Conservation (phyloP, 2,329 filamentous ascomycete genomes). For the Colletotrichum ledebouriae region DNA sequence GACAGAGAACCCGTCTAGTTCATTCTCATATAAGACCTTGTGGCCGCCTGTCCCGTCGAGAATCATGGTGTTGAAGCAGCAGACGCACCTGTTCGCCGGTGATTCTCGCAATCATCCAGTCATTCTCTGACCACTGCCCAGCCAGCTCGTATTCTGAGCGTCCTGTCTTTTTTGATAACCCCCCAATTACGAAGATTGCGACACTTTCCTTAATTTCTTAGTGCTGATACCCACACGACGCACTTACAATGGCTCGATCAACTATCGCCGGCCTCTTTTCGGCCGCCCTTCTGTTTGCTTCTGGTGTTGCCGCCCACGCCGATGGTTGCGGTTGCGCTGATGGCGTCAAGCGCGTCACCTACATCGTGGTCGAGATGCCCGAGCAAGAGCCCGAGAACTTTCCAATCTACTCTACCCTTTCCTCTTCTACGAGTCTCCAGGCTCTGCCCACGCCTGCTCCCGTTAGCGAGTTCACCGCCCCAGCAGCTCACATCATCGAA, state of each 20-base stretch:
- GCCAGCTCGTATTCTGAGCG: constrained; percentile 27
- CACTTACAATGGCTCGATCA: constrained; percentile 32
- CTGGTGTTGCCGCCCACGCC: constrained; percentile 31
- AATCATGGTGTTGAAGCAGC: constrained; percentile 6
- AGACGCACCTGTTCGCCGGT: constrained; percentile 34
- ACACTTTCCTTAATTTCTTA: constrained; percentile 14
- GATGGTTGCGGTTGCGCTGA: constrained; percentile 39
- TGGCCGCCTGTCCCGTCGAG: constrained; percentile 5
- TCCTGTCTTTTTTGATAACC: constrained; percentile 28
- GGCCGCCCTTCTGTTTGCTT: constrained; percentile 31
- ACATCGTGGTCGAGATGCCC: constrained; percentile 44
- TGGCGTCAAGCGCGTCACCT: constrained; percentile 40
- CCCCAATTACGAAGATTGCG: background rate
- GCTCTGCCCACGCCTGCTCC: constrained; percentile 18
- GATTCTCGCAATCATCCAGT: constrained; percentile 17
- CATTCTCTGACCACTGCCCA: constrained; percentile 3
- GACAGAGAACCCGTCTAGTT: background rate
- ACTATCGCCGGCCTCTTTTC: constrained; percentile 25
- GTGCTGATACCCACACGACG: background rate
- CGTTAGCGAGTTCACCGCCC: constrained; percentile 9
- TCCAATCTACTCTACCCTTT: constrained; percentile 1
- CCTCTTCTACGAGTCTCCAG: constrained; percentile 3
- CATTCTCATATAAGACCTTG: constrained; percentile 29
- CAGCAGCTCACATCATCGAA: constrained; percentile 28
- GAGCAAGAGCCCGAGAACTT: constrained; percentile 35